Percentiles rank a stretch among this genome's conserved stretches.
Evolutionary conservation across 2,329 filamentous ascomycete species (phyloP).

Genomic region (Paraphoma chrysanthemicola): DNA sequence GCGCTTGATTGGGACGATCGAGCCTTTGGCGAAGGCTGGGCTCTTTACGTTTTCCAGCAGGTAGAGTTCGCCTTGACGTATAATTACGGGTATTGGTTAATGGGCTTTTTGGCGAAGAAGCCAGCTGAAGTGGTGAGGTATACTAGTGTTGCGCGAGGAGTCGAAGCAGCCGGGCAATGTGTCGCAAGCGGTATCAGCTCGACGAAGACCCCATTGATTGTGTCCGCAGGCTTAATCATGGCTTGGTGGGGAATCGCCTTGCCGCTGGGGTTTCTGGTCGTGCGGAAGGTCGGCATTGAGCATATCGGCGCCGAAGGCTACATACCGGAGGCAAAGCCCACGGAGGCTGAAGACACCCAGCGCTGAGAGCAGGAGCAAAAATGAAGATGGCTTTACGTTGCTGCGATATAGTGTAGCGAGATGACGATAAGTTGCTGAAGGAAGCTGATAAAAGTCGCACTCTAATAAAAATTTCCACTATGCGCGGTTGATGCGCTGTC

Average conservation of each 20-base stretch:
- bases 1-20: constrained; percentile 36
- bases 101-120: constrained; percentile 35
- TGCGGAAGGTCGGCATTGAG: constrained; percentile 25
- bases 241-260: constrained; percentile 33
- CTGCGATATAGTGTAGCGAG: too few relatives aligned
- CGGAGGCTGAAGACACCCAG: too few relatives aligned
- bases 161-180: constrained; percentile 37
- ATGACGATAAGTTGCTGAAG: too few relatives aligned
- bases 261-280: constrained; percentile 28
- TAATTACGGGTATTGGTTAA: constrained; percentile 47
- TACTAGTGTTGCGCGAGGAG: constrained; percentile 29
- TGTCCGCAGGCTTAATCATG: constrained; percentile 28
- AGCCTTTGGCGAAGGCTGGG: constrained; percentile 36
- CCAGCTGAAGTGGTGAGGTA: constrained; percentile 32
- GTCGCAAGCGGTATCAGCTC: constrained; percentile 42
- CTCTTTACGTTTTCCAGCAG: constrained; percentile 44
- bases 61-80: constrained; percentile 41
- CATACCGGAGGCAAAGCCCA: constrained; percentile 1
- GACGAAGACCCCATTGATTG: constrained; percentile 25
- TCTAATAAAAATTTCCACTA: too few relatives aligned
- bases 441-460: too few relatives aligned
- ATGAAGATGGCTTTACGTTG: too few relatives aligned
- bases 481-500: too few relatives aligned
- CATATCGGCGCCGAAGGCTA: constrained; percentile 16
- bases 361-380: too few relatives aligned